Conservation (phyloP, 345 rosid species). For the Arabidopsis arenosa region DNA sequence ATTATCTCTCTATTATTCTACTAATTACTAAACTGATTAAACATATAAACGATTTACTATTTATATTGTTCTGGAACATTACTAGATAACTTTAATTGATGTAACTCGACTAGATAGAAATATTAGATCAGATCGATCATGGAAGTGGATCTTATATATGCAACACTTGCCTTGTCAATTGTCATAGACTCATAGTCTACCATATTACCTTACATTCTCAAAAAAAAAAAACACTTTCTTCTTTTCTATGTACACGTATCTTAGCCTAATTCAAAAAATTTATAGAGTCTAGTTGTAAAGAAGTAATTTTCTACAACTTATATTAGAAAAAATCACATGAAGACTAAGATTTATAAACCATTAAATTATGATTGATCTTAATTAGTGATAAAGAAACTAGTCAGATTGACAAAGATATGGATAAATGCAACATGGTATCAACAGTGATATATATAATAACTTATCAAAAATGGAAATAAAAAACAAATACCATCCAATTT, state of each 20-base stretch:
- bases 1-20: constrained; percentile 21
- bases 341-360: not conserved
- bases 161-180: no score
- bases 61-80: no score
- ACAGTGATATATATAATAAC: constrained; percentile 21
- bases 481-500: not conserved
- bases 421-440: constrained; percentile 32
- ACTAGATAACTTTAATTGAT: no score
- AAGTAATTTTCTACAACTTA: not conserved
- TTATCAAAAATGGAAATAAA: not conserved
- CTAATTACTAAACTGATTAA: no score
- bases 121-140: no score
- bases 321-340: not conserved
- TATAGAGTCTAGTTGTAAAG: not conserved
- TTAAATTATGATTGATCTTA: not conserved
- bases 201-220: no score
- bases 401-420: constrained; percentile 40
- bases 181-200: no score
- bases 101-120: no score
- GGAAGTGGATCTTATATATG: no score
- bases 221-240: no score
- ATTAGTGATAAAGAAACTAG: constrained; percentile 31
- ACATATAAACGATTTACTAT: no score
- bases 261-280: not conserved
- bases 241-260: no score